phyloP scores from a whole-genome alignment of 768 basidiomycete species.

The Trametes elegans region DNA sequence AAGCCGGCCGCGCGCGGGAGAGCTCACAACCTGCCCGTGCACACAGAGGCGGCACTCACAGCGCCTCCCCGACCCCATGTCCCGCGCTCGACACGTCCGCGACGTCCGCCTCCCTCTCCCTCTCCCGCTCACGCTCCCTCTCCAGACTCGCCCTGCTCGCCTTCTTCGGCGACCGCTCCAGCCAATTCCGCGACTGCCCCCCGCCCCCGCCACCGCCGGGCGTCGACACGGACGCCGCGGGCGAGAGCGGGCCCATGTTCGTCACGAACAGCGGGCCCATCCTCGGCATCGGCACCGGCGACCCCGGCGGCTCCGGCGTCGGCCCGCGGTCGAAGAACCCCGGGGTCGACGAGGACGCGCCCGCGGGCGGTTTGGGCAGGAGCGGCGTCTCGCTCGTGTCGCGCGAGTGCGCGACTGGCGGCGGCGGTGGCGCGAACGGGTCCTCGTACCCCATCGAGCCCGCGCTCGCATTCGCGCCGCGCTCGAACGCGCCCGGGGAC shows the following conservation, averaged over 20 bases:
- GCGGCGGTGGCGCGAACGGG: constrained; percentile 12
- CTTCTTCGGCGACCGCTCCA: constrained; percentile 21
- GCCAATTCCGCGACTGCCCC: constrained; percentile 14
- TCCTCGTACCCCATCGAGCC: constrained; percentile 10
- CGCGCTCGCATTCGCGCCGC: constrained; percentile 3
- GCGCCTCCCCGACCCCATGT: constrained; percentile 15
- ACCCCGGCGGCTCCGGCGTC: constrained; percentile 8
- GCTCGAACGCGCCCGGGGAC: constrained; percentile 4
- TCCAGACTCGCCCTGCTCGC: constrained; percentile 10
- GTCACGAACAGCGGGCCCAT: constrained; percentile 23
- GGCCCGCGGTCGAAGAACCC: constrained; percentile 4
- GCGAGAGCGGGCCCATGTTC: constrained; percentile 23
- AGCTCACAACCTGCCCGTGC: background rate
- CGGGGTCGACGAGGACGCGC: background rate
- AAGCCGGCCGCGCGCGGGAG: no score
- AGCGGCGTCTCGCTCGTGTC: constrained; percentile 18
- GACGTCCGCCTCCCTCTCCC: constrained; percentile 3
- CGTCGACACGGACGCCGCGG: background rate
- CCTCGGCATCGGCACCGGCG: constrained; percentile 12
- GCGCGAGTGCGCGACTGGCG: constrained; percentile 18
- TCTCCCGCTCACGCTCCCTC: background rate
- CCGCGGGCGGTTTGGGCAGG: background rate
- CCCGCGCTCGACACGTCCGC: constrained; percentile 13
- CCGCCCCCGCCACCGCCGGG: no score
- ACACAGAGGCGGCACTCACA: background rate